Base-by-base conservation (phyloP, 257 asterid genomes). In the Nicotiana undulata region DNA sequence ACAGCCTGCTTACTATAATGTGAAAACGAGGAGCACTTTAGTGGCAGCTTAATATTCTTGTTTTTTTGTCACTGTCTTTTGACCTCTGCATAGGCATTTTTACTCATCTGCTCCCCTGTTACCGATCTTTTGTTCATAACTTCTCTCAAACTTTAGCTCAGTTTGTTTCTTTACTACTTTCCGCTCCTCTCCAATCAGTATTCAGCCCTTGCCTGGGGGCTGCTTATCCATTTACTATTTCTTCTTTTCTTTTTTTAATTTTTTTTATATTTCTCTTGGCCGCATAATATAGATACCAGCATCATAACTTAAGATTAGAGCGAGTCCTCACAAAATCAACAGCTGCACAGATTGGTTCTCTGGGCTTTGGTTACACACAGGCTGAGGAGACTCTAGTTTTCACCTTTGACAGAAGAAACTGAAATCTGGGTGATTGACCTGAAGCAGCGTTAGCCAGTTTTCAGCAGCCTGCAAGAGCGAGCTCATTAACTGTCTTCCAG, bases 401-500 rank as follows among this genome's bases (percentile, higher is more conserved):
- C 87, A 92, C 81, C 94, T 87, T 52, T 96, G 92, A 82, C 82
- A 82, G 89, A 96, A 96, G 93, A 96, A 96, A 32, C 90, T 81
- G 85, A 91, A 96, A 88, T 96, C 99, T 15, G 98, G 99, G 83
- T 94, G 99, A 82, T 87, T 85, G 83, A 90, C 97, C 85, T 90
- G 88, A 31, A 79, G 91, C 82, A 49, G 79, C 20, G 85, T 84
- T 6, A 92, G 88, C 97, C 93, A 88, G 49, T 91, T 85, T 74
- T 88, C 94, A 11, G 99, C 99, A 77, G 86, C 89, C 86, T 91
- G 97, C 72, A 86, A 81, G 76, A 96, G 94, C 53, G 83, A 63
- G 81, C 83, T 87, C 70, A 91, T 84, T 86, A 91, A 64, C 61
- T 88, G 92, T 80, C 81, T 84, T 82, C 89, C 92, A 59, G 80